Conservation (phyloP, 192 early-diverging fungal species). For the Spizellomyces sp. region DNA sequence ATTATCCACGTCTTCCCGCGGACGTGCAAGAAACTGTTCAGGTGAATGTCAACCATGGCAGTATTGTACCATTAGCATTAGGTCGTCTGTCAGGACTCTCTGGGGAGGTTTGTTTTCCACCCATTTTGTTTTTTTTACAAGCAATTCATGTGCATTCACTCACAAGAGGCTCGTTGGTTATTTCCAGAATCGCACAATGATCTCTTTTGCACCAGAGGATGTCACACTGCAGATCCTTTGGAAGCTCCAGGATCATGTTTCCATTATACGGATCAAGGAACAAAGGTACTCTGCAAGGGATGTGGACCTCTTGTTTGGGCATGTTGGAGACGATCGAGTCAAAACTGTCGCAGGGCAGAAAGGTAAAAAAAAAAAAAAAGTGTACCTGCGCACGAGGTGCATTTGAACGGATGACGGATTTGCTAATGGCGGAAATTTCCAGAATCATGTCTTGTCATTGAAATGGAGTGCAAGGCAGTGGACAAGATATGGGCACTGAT, state of each 20-base stretch:
- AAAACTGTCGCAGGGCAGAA: too few species aligned
- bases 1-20: not conserved
- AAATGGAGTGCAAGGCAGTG: too few species aligned
- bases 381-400: too few species aligned
- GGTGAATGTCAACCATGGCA: not conserved
- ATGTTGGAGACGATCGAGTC: not conserved
- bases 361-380: too few species aligned
- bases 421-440: too few species aligned
- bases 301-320: conserved; percentile 2
- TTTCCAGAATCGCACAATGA: conserved; percentile 1
- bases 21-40: not conserved
- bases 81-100: not conserved
- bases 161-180: not conserved
- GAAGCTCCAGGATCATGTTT: not conserved
- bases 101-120: not conserved
- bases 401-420: too few species aligned
- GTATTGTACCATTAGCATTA: conserved; percentile 2
- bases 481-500: too few species aligned
- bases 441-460: too few species aligned
- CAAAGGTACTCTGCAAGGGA: conserved; percentile 1
- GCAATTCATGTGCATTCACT: not conserved
- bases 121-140: not conserved
- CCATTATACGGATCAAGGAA: conserved; percentile 13
- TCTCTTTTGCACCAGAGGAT: conserved; percentile 6
- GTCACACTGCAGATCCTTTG: conserved; percentile 8